These are phyloP conservation scores for Phaeoacremonium minimum DNA, from an alignment of 2,329 filamentous ascomycete genomes.

Conservation along the genomic window DNA sequence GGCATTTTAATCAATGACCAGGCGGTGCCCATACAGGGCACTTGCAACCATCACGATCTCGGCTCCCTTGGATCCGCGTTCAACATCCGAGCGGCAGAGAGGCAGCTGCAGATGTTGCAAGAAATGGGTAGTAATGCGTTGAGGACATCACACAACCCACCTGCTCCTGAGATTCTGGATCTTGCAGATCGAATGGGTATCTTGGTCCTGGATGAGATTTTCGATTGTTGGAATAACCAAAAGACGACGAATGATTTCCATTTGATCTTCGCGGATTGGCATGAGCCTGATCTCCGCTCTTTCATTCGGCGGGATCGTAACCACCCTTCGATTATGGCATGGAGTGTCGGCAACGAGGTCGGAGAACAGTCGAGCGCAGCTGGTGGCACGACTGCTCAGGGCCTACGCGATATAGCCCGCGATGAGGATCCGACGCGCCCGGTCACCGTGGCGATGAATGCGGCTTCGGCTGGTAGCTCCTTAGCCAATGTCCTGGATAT, in stretches of 20 bases:
- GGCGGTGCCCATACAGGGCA: slow-evolving; percentile 36
- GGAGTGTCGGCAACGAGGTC: slow-evolving; percentile 53
- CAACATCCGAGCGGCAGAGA: slow-evolving; percentile 40
- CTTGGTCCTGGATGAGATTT: slow-evolving; percentile 49
- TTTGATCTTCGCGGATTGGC: slow-evolving; percentile 47
- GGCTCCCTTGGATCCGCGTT: slow-evolving; percentile 46
- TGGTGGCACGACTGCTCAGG: slow-evolving; percentile 23
- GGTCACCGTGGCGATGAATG: slow-evolving; percentile 41
- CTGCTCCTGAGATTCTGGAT: slow-evolving; percentile 43
- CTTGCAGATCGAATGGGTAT: slow-evolving; percentile 45
- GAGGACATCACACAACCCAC: slow-evolving; percentile 49
- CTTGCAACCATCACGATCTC: slow-evolving; percentile 47
- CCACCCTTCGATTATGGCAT: slow-evolving; percentile 46
- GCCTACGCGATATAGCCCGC: slow-evolving; percentile 34
- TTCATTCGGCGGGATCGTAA: slow-evolving; percentile 52
- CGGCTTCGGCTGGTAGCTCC: slow-evolving; percentile 29
- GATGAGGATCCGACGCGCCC: slow-evolving; percentile 44
- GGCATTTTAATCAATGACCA: slow-evolving; percentile 43
- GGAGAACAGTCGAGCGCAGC: slow-evolving; percentile 35
- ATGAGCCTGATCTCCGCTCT: slow-evolving; percentile 44
- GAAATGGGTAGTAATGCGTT: slow-evolving; percentile 47
- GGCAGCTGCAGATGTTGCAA: slow-evolving; percentile 43
- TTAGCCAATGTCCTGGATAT: slow-evolving; percentile 39
- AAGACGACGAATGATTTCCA: slow-evolving; percentile 47
- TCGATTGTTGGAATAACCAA: slow-evolving; percentile 42